These are phyloP conservation scores for Cladorrhinum sp. DNA, from an alignment of 2,329 filamentous ascomycete genomes.

Conservation along the genomic window DNA sequence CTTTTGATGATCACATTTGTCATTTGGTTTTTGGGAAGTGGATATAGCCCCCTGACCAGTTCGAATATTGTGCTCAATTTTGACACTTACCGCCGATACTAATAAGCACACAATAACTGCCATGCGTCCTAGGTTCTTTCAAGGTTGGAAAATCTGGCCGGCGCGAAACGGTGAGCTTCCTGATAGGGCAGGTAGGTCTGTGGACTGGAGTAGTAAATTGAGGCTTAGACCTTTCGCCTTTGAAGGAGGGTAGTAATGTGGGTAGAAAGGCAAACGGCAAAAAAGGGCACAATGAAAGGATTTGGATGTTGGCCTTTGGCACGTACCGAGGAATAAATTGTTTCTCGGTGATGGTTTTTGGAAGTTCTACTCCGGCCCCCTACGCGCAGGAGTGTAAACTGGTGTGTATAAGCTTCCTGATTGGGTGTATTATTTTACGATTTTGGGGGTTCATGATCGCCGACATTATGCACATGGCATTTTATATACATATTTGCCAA, in stretches of 20 bases:
- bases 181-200: conserved; percentile 3
- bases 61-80: no score
- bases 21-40: no score
- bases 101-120: no score
- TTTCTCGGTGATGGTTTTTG: not conserved
- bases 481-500: no score
- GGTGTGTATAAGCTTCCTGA: no score
- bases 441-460: no score
- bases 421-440: no score
- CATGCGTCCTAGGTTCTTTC: no score
- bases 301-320: not conserved
- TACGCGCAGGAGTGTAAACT: no score
- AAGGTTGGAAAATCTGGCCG: not conserved
- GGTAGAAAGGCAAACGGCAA: not conserved
- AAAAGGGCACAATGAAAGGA: not conserved
- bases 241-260: not conserved
- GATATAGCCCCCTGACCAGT: no score
- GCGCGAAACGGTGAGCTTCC: conserved; percentile 2
- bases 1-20: not conserved
- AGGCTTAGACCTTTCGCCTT: not conserved
- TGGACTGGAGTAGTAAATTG: not conserved
- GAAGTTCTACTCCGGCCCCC: not conserved
- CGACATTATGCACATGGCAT: no score
- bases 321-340: not conserved
- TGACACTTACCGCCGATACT: no score